These are phyloP conservation scores for Hyphodiscus hymeniophilus DNA, from an alignment of 495 filamentous ascomycete genomes.

Conservation along the genomic window DNA sequence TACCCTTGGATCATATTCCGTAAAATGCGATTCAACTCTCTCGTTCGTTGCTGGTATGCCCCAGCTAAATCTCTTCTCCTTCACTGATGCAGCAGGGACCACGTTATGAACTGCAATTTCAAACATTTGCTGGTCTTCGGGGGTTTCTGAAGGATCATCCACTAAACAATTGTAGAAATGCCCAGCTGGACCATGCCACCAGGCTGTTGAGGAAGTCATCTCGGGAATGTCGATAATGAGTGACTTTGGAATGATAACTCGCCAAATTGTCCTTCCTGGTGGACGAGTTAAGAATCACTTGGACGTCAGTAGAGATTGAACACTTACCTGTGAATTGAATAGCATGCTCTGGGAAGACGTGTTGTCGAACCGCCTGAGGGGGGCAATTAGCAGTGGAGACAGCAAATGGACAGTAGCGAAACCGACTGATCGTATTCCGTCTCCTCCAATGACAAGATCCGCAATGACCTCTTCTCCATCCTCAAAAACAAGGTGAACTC, in stretches of 20 bases:
- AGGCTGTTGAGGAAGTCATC: conserved; percentile 31
- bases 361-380: conserved; percentile 22
- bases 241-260: conserved; percentile 27
- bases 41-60: conserved; percentile 37
- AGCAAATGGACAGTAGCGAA: conserved; percentile 4
- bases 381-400: conserved; percentile 1
- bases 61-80: conserved; percentile 35
- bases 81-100: conserved; percentile 21
- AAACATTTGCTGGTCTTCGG: conserved; percentile 31
- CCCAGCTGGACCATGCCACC: conserved; percentile 38
- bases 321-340: conserved; percentile 27
- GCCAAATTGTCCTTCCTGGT: conserved; percentile 31
- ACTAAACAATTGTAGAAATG: conserved; percentile 34
- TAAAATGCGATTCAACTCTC: conserved; percentile 31
- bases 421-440: conserved; percentile 44
- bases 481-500: conserved; percentile 29
- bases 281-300: neutral
- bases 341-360: conserved; percentile 27
- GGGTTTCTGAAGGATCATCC: conserved; percentile 10
- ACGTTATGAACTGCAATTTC: conserved; percentile 26
- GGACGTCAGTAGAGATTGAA: neutral
- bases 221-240: conserved; percentile 28
- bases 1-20: conserved; percentile 28
- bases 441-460: conserved; percentile 43
- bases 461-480: conserved; percentile 30